These are phyloP conservation scores for Ambrosia trifida DNA, from an alignment of 129 eudicot species.

Conservation along the genomic window DNA sequence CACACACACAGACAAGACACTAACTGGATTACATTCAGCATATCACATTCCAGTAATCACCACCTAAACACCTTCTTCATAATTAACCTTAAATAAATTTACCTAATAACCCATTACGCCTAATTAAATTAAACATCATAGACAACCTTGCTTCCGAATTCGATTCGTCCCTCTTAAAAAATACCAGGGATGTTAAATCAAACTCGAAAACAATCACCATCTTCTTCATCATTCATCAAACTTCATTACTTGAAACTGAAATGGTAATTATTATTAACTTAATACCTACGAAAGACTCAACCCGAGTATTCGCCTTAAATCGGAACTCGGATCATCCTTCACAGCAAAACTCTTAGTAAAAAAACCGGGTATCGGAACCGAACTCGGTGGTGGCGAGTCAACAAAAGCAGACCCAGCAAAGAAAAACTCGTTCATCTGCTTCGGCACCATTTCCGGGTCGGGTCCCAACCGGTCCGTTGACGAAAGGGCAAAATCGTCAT, in stretches of 20 bases:
- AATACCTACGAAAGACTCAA: constrained; percentile 16
- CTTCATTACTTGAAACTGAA: background rate
- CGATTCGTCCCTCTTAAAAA: constrained; percentile 27
- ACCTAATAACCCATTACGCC: constrained; percentile 1
- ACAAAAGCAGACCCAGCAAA: constrained; percentile 57
- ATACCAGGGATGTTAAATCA: constrained; percentile 17
- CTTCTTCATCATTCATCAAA: constrained; percentile 6
- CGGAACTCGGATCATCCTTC: constrained; percentile 24
- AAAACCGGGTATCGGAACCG: constrained; percentile 56
- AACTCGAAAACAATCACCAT: constrained; percentile 17
- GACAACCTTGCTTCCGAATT: constrained; percentile 21
- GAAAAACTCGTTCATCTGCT: constrained; percentile 37
- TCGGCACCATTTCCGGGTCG: constrained; percentile 44
- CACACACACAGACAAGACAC: background rate
- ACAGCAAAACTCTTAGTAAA: constrained; percentile 39
- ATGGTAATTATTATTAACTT: too few relatives aligned
- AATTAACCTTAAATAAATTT: constrained; percentile 2
- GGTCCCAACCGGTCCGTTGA: constrained; percentile 46
- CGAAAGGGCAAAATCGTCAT: constrained; percentile 38
- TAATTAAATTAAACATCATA: background rate
- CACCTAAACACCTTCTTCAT: background rate
- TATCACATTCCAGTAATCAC: background rate
- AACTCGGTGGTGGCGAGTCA: constrained; percentile 62
- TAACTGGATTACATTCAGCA: constrained; percentile 5
- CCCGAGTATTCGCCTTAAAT: constrained; percentile 37